These are phyloP conservation scores for Tuber brumale DNA, from an alignment of 495 filamentous ascomycete genomes.

Conservation along the genomic window DNA sequence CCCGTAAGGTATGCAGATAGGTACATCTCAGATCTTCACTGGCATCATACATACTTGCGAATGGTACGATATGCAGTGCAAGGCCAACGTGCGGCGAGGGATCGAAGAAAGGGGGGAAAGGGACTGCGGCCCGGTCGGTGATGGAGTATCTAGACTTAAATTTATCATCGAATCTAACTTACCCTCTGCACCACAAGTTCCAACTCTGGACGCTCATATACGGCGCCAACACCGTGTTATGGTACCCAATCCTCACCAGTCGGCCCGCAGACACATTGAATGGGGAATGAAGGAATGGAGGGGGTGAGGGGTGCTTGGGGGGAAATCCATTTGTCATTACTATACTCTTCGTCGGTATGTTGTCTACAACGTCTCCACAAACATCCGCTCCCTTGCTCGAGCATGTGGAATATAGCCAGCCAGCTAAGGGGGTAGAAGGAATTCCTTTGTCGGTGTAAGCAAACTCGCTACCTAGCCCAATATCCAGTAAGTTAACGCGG, in stretches of 20 bases:
- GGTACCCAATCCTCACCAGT: not conserved
- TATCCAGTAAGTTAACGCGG: not conserved
- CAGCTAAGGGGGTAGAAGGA: not conserved
- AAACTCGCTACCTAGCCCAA: not conserved
- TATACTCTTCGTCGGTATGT: not conserved
- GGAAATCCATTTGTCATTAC: not conserved
- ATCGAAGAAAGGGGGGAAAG: not conserved
- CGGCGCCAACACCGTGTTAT: not conserved
- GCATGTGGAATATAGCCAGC: not conserved
- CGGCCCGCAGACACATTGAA: not conserved
- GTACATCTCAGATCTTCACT: not conserved
- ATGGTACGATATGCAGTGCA: not conserved
- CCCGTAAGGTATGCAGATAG: not conserved
- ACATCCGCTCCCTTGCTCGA: not conserved
- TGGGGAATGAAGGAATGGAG: not conserved
- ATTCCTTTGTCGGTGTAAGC: not conserved
- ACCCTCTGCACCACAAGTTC: not conserved
- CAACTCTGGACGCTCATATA: not conserved
- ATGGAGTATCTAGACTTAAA: not conserved
- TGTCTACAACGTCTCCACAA: not conserved
- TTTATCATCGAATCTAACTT: not conserved
- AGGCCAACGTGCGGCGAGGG: not conserved
- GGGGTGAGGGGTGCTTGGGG: not conserved
- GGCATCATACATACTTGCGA: not conserved
- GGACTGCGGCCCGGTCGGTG: not conserved